Base-by-base conservation (phyloP, 2,329 filamentous ascomycete species). In the Trichoderma oligosporum region DNA sequence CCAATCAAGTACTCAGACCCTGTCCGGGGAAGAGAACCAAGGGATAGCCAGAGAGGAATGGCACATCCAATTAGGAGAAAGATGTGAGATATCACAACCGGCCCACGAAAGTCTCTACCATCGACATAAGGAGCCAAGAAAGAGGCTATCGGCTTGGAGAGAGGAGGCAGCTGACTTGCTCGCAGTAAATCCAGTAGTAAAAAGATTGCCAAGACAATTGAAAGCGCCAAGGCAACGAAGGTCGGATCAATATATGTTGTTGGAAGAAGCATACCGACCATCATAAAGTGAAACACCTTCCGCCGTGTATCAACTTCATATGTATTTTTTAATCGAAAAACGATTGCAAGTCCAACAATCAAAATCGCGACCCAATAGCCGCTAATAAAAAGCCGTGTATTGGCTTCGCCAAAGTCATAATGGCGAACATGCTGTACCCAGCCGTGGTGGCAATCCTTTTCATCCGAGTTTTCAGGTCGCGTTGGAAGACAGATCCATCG, bases 221-320 rank as follows among this genome's bases (percentile, higher is more conserved):
- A 79, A n/a, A 97, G 78, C 0, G 91, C 90, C 11, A 99, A 77
- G 1, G 88, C 84, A 48, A 86, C 85, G 71, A 90, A 97, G 38
- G 86, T 80, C 1, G 94, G 93, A 70, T 99, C 94, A 61, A 97
- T 76, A 68, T 85, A 97, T 2, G 87, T 89, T 1, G 89, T 85
- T 0, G 94, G 92, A 2, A 97, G 79, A 56, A 99, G 86, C 90
- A 99, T 97, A 56, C 85, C 85, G 7, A 97, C 93, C 88, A 97
- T 97, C 81, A 93, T 96, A 64, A 95, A 95, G 71, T 99, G 94
- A 71, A 99, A 99, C 22, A 97, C 89, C 72, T 99, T 99, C 49
- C 94, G 85, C 48, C 94, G 84, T 1, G 94, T 99, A 73, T 99
- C 94, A 45, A 99, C 93, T 73, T 97, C 92, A 63, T 89, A 92